Evolutionary conservation across 176 grass and related monocot species (phyloP), one percentile per base, ranked within the genome.

Genomic region (Olyra latifolia): DNA sequence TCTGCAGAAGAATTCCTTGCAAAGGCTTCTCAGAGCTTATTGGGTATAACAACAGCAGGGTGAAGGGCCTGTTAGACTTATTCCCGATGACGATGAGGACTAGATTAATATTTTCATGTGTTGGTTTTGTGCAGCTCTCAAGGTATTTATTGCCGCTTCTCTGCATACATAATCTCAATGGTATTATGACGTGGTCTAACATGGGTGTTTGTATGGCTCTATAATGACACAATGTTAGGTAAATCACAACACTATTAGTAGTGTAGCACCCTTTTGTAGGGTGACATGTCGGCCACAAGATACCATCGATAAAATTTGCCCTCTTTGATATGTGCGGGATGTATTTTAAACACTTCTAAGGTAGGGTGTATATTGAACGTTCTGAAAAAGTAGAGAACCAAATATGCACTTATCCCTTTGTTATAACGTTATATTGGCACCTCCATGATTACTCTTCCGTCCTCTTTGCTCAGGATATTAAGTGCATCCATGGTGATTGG

Each of bases 1-100:
- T 88, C 88, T 69, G 91, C 92, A 6, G 80, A 99, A 72, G 96
- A 99, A 66, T 99, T 99, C 76, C 90, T 99, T 53, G 81, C 88
- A 49, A 99, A 99, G 77, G 96, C 92, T 55, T 29, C 92, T 62
- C 84, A 85, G 62, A 99, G 70, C 96, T 99, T 76, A 70, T 78
- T 71, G 82, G 86, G 19, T 68, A 58, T 69, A 81, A 63, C 58
- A 70, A 83, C 17, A 89, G 86, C 19, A 81, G 66, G 30, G 55
- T 93, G 71, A 93, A 91, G 77, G 92, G 96, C 16, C 96, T 72
- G 32, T 93, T 71, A 88, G 76, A 84, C 69, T 69, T 53, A 28
- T 83, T 69, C 17, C 88, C 52, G 92, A 92, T 69, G 82, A 94
- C 57, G 89, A 94, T 16, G 82, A 90, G 63, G 89, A 94, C 40